phyloP scores from a whole-genome alignment of 148 eudicot genomes.

The Cornus kousa region DNA sequence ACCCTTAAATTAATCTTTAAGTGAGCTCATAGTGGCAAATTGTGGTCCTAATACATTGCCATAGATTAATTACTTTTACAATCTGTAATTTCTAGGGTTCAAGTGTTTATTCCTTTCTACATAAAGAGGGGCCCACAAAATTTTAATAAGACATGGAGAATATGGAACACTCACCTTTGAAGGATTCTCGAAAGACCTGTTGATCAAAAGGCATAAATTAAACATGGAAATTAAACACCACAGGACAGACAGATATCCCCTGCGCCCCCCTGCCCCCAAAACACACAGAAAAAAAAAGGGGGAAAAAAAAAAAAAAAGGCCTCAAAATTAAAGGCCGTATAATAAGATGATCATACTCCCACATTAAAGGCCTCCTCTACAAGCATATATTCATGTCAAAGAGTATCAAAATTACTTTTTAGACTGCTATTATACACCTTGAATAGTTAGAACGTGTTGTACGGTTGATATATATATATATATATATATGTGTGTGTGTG shows the following conservation, averaged over 20 bases:
- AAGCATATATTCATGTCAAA: background rate
- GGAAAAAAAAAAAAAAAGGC: too few relatives aligned
- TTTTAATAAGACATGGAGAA: conserved; percentile 1
- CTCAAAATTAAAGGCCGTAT: background rate
- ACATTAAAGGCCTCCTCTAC: background rate
- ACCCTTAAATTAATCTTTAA: background rate
- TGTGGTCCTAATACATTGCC: too few relatives aligned
- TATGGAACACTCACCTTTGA: conserved; percentile 56
- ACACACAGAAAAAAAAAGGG: too few relatives aligned
- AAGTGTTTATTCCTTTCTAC: background rate
- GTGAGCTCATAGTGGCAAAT: background rate
- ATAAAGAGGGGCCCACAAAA: background rate
- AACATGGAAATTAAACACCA: conserved; percentile 5
- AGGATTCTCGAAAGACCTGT: conserved; percentile 78
- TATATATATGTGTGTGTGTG: too few relatives aligned
- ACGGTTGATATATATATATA: background rate
- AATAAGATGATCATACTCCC: conserved; percentile 2
- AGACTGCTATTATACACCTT: background rate
- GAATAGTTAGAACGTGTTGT: background rate
- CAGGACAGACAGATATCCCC: background rate
- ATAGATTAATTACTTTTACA: too few relatives aligned
- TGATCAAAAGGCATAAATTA: conserved; percentile 18
- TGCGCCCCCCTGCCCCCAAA: too few relatives aligned
- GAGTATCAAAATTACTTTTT: background rate
- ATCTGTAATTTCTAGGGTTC: background rate